Percentiles rank a stretch among this genome's conserved stretches.
Conservation (phyloP, 73 alveolate species). For the Paramecium primaurelia region DNA sequence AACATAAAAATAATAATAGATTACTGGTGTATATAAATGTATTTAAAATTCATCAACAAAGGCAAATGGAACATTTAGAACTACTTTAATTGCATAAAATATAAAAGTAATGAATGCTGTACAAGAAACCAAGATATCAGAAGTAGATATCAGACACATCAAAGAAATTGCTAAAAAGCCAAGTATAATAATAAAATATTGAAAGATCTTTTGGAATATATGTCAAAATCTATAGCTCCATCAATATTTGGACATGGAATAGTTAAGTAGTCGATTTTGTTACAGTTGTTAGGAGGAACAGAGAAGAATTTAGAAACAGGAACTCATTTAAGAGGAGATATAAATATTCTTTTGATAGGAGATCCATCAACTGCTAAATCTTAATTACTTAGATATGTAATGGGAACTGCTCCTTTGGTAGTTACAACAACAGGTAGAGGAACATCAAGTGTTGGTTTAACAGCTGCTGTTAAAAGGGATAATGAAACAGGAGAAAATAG, state of each 20-base stretch:
- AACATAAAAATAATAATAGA: slow-evolving; percentile 56
- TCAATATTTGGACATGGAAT: slow-evolving; percentile 94
- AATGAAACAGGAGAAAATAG: slow-evolving; percentile 94
- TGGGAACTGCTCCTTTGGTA: slow-evolving; percentile 94
- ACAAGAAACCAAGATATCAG: slow-evolving; percentile 75
- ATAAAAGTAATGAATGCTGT: slow-evolving; percentile 68
- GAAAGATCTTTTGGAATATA: slow-evolving; percentile 82
- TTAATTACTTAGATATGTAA: slow-evolving; percentile 91
- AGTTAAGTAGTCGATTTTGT: slow-evolving; percentile 92
- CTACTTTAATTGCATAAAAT: slow-evolving; percentile 81
- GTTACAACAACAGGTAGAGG: slow-evolving; percentile 99
- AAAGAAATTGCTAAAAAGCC: slow-evolving; percentile 80
- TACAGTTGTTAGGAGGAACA: slow-evolving; percentile 95
- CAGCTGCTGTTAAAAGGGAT: slow-evolving; percentile 99
- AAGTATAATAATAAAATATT: background rate
- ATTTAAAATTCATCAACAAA: slow-evolving; percentile 71
- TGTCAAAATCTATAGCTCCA: slow-evolving; percentile 96
- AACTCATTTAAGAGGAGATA: slow-evolving; percentile 99
- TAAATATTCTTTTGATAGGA: slow-evolving; percentile 97
- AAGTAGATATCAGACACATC: slow-evolving; percentile 82
- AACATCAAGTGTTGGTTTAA: slow-evolving; percentile 98
- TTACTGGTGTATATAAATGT: slow-evolving; percentile 92
- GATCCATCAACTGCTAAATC: slow-evolving; percentile 99
- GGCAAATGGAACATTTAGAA: slow-evolving; percentile 77
- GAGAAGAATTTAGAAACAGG: slow-evolving; percentile 91